Evolutionary conservation across 129 eudicot species (phyloP), one percentile per base, ranked within the genome.

Genomic region (Ambrosia trifida): DNA sequence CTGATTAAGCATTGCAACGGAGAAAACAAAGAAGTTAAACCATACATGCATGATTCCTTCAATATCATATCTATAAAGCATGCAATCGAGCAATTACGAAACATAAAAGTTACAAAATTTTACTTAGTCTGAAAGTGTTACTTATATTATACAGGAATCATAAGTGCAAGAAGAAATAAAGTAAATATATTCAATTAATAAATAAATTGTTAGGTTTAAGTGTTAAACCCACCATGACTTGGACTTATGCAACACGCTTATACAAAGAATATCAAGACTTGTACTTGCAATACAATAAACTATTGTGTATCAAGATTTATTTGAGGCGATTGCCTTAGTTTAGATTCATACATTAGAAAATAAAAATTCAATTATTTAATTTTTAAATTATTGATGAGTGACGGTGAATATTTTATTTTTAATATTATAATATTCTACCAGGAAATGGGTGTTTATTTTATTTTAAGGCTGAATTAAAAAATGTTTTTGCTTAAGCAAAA

Each of bases 351-450:
- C 17, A n/a, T 64, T 38, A 35, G 5, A 69, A 24, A 24, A 24
- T 1, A 24, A 24, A 24, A 18, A 3, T 12, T 5, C 65, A 19
- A 18, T 6, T 50, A 51, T 49, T 65, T 40, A 6, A 24, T 10
- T 28, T 45, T 52, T 40, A 28, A 7, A 47, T 47, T 61, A 62
- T 64, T 31, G 47, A 53, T 75, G 24, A 36, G 5, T 31, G 73
- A 16, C 79, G 79, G 79, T 66, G 79, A 75, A 53, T 75, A 75
- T 35, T 66, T 53, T 66, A 75, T 32, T 43, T 7, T 33, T 12
- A 11, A 24, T 24, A 24, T 24, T 47, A 17, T 31, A n/a, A n/a
- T 24, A 10, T 20, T 19, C 2, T 1, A 47, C 38, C 20, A 17
- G 14, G 18, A 40, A 40, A 66, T 66, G 4, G 12, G 28, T 46